Base-by-base conservation (phyloP, 2,329 filamentous ascomycete genomes). In the Cryphonectria japonica region DNA sequence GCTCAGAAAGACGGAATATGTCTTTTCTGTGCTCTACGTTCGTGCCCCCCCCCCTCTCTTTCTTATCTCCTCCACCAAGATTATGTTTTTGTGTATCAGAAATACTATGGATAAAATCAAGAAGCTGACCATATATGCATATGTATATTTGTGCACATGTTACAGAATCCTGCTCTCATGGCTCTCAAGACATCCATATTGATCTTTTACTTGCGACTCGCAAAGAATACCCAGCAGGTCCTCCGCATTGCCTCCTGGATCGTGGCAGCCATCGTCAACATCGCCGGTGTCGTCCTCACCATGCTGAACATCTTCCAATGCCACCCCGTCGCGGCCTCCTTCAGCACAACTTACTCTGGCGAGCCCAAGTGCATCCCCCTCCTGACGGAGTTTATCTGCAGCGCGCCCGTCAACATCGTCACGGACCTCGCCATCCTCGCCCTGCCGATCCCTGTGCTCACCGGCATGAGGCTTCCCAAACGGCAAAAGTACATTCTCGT, bases 111-210 rank as follows among this genome's bases (percentile, higher is more conserved):
- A 13, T 16, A 3, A 11, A 11, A 61, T 59, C 37, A n/a, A 32
- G n/a, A 32, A 26, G 66, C 76, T 64, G 76, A 69, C 37, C 7
- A 19, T 22, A 50, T 50, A 32, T 2, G 22, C 34, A 11, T 39
- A 13, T 39, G 37, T 39, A 39, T 39, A 13, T 39, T 13, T 39
- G 37, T 39, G 11, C 2, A n/a, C 22, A 32, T 2, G 29, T 6
- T 50, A n/a, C 76, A 95, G 90, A 97, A 97, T 78, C 94, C 94
- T 16, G 92, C 93, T 3, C 85, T 97, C 69, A 97, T 97, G 93
- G 90, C 92, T 2, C 94, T 93, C 66, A 98, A 98, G 82, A 94
- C 93, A 0, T 97, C 94, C n/a, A 93, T 98, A 76, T 85, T 98
- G 71, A 86, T 96, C 68, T 98, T 98, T 80, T 98, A 97, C 81